Evolutionary conservation across 768 basidiomycete species (phyloP), one percentile per base, ranked within the genome.

Genomic region (Tricholoma flavovirens): DNA sequence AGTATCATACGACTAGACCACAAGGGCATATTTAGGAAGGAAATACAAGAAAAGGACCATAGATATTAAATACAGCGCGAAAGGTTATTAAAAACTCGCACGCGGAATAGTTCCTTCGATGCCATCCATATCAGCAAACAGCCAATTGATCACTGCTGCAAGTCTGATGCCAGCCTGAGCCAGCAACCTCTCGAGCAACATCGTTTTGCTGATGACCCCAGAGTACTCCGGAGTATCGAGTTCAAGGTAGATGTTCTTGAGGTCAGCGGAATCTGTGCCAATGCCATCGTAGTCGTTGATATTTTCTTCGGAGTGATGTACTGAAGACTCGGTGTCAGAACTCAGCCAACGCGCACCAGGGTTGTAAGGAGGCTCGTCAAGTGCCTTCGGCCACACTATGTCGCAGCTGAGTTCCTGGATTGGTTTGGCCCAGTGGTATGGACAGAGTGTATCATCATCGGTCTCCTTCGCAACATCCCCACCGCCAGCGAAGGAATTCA

Each of bases 121-220:
- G 21, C 59, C 60, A 19, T 60, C 63, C 14, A 62, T 61, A 54
- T 77, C 75, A 10, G 73, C 72, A 58, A 90, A 89, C 12, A 93
- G 72, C 64, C 78, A 84, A 64, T 97, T 97, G 60, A 98, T 71
- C 10, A 90, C 70, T 0, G 83, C 90, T 1, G 94, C 95, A 22
- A 96, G 83, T 21, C 95, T 78, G 29, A 96, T 73, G 1, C 93
- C 95, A 0, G 74, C 93, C 74, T 88, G 88, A 0, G 90, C 87
- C 36, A 98, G 73, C 60, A 97, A 66, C 71, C 83, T 83, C 77
- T 97, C 93, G 2, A 98, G 62, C 33, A 93, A 71, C 79, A 86
- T 83, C 57, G 80, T 71, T 21, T 83, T 71, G 57, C 75, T 76
- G 61, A 98, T 84, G 36, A 72, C 71, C 0, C 88, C 90, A 1